Evolutionary conservation across 1,284 basidiomycete genomes (phyloP), one percentile per base, ranked within the genome.

Genomic region (Cystobasidium sp.): DNA sequence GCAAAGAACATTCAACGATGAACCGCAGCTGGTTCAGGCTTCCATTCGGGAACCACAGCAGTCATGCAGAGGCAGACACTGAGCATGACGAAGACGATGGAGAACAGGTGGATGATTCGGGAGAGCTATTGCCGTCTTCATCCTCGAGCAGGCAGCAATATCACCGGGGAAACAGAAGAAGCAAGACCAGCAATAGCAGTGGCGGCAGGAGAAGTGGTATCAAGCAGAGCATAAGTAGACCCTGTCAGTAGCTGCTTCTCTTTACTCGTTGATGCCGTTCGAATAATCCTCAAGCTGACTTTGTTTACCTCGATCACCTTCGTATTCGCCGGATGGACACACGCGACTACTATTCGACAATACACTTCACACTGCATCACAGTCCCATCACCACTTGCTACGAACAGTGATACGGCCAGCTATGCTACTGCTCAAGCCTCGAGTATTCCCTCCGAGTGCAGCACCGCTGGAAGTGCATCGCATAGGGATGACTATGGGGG

Each of bases 11-110:
- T 4, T 51, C 37, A 14, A 56, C 70, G 39, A 73, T 73, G 70
- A 73, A 73, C 44, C 61, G 70, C 61, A 73, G 70, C 53, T 73
- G 70, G 70, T 73, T 73, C 70, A 44, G 70, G 20, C 62, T 64
- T 44, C 70, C 70, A 7, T 73, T 73, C 43, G 62, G 70, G 24
- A 44, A 56, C 16, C 8, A 64, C 9, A 41, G n/a, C 52, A 6
- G 18, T 16, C 68, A 70, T n/a, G n/a, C 8, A 10, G 18, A 37
- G 55, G 9, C 12, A 62, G 43, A 39, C 9, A 20, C 22, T 20
- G 31, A 70, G 20, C 39, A 51, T 10, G 55, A 70, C 5, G 68
- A 70, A 22, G 55, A 62, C 20, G 56, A 58, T 18, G 46, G 5
- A 3, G 61, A 63, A 22, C 61, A 46, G n/a, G 12, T 44, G 61